These are phyloP conservation scores for Nigrospora sphaerica DNA, from an alignment of 2,329 filamentous ascomycete genomes.

Conservation along the genomic window DNA sequence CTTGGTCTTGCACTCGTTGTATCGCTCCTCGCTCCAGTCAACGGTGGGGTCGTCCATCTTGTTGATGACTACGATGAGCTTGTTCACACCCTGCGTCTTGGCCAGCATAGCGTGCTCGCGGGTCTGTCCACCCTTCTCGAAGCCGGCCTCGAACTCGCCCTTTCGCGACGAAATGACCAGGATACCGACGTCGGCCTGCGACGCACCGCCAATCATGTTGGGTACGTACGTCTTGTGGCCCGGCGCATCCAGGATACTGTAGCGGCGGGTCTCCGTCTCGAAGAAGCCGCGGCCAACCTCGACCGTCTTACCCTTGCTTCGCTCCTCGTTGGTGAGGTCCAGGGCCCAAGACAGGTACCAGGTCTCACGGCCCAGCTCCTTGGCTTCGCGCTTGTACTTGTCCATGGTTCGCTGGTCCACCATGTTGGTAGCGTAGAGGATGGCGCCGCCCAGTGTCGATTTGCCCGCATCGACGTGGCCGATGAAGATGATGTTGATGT, in stretches of 20 bases:
- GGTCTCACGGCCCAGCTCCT: conserved; percentile 91
- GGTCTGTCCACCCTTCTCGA: conserved; percentile 92
- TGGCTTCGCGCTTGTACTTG: conserved; percentile 95
- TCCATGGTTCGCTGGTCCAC: conserved; percentile 98
- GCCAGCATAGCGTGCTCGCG: conserved; percentile 96
- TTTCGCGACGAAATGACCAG: conserved; percentile 94
- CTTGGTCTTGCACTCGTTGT: conserved; percentile 88
- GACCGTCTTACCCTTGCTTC: conserved; percentile 94
- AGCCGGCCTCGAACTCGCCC: conserved; percentile 98
- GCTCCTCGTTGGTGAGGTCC: conserved; percentile 93
- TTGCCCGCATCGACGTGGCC: conserved; percentile 98
- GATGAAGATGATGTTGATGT: conserved; percentile 93
- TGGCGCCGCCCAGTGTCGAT: conserved; percentile 88
- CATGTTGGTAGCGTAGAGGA: conserved; percentile 93
- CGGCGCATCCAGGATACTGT: conserved; percentile 94
- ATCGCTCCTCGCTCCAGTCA: conserved; percentile 89
- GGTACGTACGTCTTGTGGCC: conserved; percentile 98
- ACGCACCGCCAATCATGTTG: conserved; percentile 95
- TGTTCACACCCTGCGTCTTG: conserved; percentile 97
- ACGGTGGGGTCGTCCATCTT: conserved; percentile 99
- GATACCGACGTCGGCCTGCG: conserved; percentile 88
- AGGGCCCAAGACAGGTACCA: conserved; percentile 99
- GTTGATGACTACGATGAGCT: conserved; percentile 90
- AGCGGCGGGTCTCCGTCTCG: conserved; percentile 91
- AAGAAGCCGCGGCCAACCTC: conserved; percentile 95